Base-by-base conservation (phyloP, 371 early-diverging fungal species). In the Phascolomyces articulosus region DNA sequence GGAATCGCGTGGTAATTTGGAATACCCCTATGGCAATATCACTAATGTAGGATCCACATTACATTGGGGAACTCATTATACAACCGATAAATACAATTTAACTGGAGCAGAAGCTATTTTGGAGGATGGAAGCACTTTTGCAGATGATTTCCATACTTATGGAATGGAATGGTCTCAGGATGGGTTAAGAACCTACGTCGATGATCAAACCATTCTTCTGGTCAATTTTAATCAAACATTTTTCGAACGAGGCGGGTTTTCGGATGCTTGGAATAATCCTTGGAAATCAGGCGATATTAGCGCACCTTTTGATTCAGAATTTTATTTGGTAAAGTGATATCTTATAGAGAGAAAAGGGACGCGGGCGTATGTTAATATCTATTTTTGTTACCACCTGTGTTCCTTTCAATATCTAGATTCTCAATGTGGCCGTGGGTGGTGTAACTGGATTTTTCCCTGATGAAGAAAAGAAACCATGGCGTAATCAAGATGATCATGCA, bases 391-490 rank as follows among this genome's bases (percentile, higher is more conserved):
- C 55, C 65, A n/a, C 8, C 44, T n/a, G n/a, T n/a, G n/a, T n/a
- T n/a, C 51, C 21, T 51, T 51, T 69, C 34, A 31, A 27, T 53
- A 67, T 53, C 26, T 56, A 82, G 74, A 80, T 89, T 28, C 62
- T 91, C 58, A 90, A 91, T 63, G 80, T 91, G 2, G 90, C 92
- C 8, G 90, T 90, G 2, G 90, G 89, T 20, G 90, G 90, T 10
- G 80, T 83, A 2, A 82, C 80, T 55, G 87, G 81, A 1, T 90
- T 79, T 63, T 91, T 87, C 74, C 86, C 87, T 26, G 89, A 90
- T 58, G 71, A 59, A 31, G 66, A 67, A 2, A 59, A 40, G 26
- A 86, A 86, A 48, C 89, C 89, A n/a, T 89, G 89, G 89, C 67
- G 55, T 15, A 83, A 82, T 54, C 51, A 38, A 20, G 72, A 74